Evolutionary conservation across 2,329 filamentous ascomycete genomes (phyloP).

Genomic region (Pseudocercospora fuligena): DNA sequence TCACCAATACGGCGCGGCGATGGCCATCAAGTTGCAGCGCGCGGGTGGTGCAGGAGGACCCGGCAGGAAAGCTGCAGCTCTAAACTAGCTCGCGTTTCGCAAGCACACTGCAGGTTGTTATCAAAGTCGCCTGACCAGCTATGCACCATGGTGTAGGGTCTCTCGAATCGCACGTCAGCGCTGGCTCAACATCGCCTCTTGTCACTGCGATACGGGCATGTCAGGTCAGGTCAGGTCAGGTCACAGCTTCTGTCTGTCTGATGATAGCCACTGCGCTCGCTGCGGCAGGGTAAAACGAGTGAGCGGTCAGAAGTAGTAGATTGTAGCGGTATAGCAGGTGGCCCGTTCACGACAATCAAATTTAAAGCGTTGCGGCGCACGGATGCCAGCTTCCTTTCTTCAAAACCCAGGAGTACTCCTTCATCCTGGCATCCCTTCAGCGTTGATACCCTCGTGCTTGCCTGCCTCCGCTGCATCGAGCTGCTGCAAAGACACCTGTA

Average conservation of each 20-base stretch:
- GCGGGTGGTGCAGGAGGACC: background rate
- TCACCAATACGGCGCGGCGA: background rate
- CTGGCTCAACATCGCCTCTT: background rate
- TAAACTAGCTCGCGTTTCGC: background rate
- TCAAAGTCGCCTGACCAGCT: background rate
- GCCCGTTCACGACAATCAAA: background rate
- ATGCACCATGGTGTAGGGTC: background rate
- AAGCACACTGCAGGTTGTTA: background rate
- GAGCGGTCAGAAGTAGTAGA: background rate
- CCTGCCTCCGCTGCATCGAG: background rate
- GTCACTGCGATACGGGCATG: background rate
- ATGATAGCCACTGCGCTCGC: background rate
- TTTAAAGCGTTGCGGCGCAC: background rate
- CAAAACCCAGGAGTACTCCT: background rate
- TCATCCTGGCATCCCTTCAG: background rate
- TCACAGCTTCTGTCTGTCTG: background rate
- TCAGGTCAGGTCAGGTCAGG: background rate
- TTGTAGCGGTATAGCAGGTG: background rate
- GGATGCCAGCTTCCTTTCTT: background rate
- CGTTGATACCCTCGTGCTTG: constrained; percentile 14
- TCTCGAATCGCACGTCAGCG: background rate
- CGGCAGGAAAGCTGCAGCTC: background rate
- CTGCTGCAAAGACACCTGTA: background rate
- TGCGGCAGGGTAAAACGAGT: background rate
- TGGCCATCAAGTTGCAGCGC: too few relatives aligned